Conservation (phyloP, 1,284 basidiomycete genomes). For the Papiliotrema flavescens region DNA sequence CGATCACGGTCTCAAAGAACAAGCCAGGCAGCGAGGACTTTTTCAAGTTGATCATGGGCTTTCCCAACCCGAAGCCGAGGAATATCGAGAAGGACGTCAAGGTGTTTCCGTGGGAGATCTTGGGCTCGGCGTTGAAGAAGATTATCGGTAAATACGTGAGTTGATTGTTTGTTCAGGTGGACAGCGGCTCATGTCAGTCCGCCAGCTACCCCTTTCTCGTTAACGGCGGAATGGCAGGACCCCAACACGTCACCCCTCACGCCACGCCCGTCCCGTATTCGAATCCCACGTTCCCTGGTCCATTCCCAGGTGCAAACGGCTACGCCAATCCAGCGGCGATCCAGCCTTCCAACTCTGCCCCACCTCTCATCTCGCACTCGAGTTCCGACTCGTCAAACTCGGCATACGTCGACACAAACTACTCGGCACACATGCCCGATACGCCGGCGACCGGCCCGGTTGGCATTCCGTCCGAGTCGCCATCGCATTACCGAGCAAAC, state of each 20-base stretch:
- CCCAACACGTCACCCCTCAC: background rate
- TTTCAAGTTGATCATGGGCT: slow-evolving; percentile 93
- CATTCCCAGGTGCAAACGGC: background rate
- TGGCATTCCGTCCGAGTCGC: background rate
- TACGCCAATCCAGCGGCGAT: background rate
- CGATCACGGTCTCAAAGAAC: slow-evolving; percentile 84
- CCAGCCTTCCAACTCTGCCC: slow-evolving; percentile 12
- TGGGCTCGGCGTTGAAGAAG: slow-evolving; percentile 79
- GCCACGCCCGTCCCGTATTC: slow-evolving; percentile 6
- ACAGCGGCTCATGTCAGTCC: slow-evolving; percentile 15
- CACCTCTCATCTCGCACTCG: slow-evolving; percentile 18
- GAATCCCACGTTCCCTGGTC: slow-evolving; percentile 5
- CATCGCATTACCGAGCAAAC: background rate
- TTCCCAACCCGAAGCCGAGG: slow-evolving; percentile 86
- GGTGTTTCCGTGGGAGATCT: slow-evolving; percentile 86
- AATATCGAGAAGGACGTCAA: slow-evolving; percentile 98
- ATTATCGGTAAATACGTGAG: slow-evolving; percentile 92
- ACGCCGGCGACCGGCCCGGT: slow-evolving; percentile 3
- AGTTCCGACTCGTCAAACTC: slow-evolving; percentile 16
- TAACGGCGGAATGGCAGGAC: background rate
- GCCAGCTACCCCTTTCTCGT: slow-evolving; percentile 20
- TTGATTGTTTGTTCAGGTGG: slow-evolving; percentile 18
- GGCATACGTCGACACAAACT: slow-evolving; percentile 4
- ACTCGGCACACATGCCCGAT: slow-evolving; percentile 5
- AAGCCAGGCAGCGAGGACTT: slow-evolving; percentile 74